Percentiles rank a stretch among this genome's conserved stretches.
Evolutionary conservation across 208 protist genomes (phyloP).

Genomic region (Paratrypanosoma confusum): DNA sequence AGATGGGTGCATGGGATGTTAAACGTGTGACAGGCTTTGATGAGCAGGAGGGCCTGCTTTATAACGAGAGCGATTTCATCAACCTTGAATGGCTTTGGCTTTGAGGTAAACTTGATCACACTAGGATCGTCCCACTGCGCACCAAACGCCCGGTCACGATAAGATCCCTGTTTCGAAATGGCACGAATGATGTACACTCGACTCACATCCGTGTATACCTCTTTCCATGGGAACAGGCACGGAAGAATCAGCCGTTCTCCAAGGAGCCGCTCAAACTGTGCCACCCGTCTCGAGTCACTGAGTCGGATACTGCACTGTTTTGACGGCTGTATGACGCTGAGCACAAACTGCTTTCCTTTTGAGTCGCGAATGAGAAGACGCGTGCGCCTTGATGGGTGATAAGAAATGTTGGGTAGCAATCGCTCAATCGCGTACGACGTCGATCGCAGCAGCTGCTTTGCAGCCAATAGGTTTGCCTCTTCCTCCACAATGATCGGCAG

Average conservation of each 20-base stretch:
- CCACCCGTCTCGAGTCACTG: conserved; percentile 5
- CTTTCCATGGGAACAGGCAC: conserved; percentile 2
- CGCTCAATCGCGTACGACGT: conserved; percentile 7
- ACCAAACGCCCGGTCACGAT: conserved; percentile 10
- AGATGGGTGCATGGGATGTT: conserved; percentile 14
- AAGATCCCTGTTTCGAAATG: conserved; percentile 7
- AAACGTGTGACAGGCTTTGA: conserved; percentile 6
- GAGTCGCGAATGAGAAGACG: conserved; percentile 6
- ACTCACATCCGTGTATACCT: conserved; percentile 6
- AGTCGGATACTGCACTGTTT: conserved; percentile 4
- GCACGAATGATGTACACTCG: conserved; percentile 10
- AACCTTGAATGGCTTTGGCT: conserved; percentile 4
- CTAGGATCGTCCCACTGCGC: conserved; percentile 6
- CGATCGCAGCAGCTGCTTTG: conserved; percentile 10
- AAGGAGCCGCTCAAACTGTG: conserved; percentile 5
- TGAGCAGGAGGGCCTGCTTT: conserved; percentile 8
- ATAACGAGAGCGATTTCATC: conserved; percentile 11
- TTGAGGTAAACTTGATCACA: conserved; percentile 9
- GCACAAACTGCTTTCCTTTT: conserved; percentile 6
- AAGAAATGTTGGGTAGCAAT: conserved; percentile 7
- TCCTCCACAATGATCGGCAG: conserved; percentile 3
- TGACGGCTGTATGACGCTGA: conserved; percentile 3
- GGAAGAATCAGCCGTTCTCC: conserved; percentile 2
- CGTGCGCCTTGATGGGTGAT: background rate
- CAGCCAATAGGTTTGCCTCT: conserved; percentile 5